These are phyloP conservation scores for Pichiaceae sp. DNA, from an alignment of 1,139 yeast species.

Conservation along the genomic window DNA sequence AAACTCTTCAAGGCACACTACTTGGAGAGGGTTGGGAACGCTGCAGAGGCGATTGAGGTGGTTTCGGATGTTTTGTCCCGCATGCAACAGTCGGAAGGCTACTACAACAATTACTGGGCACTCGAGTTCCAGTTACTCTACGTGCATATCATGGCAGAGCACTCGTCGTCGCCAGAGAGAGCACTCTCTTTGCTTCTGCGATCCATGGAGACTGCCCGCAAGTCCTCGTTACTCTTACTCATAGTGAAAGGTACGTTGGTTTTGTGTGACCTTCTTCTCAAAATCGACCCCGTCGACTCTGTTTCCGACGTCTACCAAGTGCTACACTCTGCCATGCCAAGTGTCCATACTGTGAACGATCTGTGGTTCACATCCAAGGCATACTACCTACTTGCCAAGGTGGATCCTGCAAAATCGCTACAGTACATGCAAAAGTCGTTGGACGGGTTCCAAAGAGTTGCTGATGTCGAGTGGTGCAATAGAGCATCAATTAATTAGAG, in stretches of 20 bases:
- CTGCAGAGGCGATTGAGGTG: slow-evolving; percentile 28
- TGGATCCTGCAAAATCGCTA: slow-evolving; percentile 18
- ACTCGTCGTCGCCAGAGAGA: slow-evolving; percentile 31
- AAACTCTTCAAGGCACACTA: slow-evolving; percentile 15
- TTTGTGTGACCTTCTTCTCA: slow-evolving; percentile 31
- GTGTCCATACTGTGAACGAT: slow-evolving; percentile 29
- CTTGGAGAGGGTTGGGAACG: slow-evolving; percentile 21
- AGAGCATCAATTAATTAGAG: slow-evolving; percentile 6
- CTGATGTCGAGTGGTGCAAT: slow-evolving; percentile 30
- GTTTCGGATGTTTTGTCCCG: slow-evolving; percentile 24
- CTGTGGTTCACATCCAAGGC: slow-evolving; percentile 29
- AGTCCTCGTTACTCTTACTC: slow-evolving; percentile 32
- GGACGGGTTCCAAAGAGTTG: slow-evolving; percentile 33
- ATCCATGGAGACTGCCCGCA: slow-evolving; percentile 34
- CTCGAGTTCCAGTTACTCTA: slow-evolving; percentile 37
- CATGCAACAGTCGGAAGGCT: slow-evolving; percentile 20
- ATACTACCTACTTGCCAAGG: slow-evolving; percentile 30
- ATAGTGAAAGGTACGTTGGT: slow-evolving; percentile 33
- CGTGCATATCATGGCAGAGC: slow-evolving; percentile 30
- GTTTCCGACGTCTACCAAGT: slow-evolving; percentile 31
- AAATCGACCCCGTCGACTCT: slow-evolving; percentile 21
- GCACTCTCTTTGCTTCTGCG: slow-evolving; percentile 37
- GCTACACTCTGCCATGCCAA: slow-evolving; percentile 32
- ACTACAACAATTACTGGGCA: slow-evolving; percentile 31
- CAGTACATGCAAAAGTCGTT: slow-evolving; percentile 34